These are phyloP conservation scores for Podaxis sp. DNA, from an alignment of 768 basidiomycete species.

Conservation along the genomic window DNA sequence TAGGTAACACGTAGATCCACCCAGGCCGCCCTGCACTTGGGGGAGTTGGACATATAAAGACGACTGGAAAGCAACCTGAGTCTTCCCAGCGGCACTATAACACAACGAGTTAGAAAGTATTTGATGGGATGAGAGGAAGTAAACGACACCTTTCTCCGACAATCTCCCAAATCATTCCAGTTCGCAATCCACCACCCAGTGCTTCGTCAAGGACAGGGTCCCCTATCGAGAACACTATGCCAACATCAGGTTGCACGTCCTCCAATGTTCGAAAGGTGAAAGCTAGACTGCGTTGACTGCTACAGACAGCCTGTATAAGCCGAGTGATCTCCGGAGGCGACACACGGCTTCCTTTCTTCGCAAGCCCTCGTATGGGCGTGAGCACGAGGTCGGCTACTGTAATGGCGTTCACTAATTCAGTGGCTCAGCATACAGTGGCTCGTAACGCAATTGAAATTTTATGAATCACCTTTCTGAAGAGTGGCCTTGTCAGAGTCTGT, in stretches of 20 bases:
- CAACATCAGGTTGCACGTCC: slow-evolving; percentile 33
- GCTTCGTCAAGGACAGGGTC: slow-evolving; percentile 65
- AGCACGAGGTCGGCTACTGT: slow-evolving; percentile 52
- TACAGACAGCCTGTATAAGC: slow-evolving; percentile 52
- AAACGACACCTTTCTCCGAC: slow-evolving; percentile 78
- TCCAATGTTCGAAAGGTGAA: slow-evolving; percentile 40
- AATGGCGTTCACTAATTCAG: slow-evolving; percentile 44
- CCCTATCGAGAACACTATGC: slow-evolving; percentile 68
- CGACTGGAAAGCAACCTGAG: slow-evolving; percentile 85
- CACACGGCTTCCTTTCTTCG: slow-evolving; percentile 50
- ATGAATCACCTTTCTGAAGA: slow-evolving; percentile 31
- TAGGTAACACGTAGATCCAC: slow-evolving; percentile 74
- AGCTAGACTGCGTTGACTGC: slow-evolving; percentile 31
- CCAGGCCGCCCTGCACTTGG: slow-evolving; percentile 50
- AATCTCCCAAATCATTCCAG: slow-evolving; percentile 85
- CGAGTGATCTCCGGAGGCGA: slow-evolving; percentile 46
- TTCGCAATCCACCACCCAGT: slow-evolving; percentile 78
- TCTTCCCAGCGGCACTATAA: slow-evolving; percentile 89
- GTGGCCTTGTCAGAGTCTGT: slow-evolving; percentile 21
- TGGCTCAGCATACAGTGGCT: background rate
- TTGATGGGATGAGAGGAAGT: slow-evolving; percentile 9
- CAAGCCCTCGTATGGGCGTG: slow-evolving; percentile 47
- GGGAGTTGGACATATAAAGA: slow-evolving; percentile 79
- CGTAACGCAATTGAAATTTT: too few relatives aligned
- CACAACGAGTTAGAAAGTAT: background rate